Evolutionary conservation across 164 flowering plant species (phyloP).

Genomic region (Vitis riparia): DNA sequence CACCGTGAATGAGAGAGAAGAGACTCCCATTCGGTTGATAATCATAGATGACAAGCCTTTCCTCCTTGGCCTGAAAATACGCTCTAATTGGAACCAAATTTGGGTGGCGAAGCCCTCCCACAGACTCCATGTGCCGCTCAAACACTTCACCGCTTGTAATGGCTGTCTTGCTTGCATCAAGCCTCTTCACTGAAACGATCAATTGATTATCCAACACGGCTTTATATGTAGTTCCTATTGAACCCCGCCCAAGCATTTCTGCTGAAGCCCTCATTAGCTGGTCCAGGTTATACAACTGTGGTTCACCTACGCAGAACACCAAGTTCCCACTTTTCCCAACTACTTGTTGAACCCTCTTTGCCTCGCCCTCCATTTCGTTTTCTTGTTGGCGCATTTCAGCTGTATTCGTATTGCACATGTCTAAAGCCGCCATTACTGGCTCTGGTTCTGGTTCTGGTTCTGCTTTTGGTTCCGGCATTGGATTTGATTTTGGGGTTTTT

Average conservation of each 20-base stretch:
- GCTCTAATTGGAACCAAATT: constrained; percentile 47
- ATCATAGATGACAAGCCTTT: constrained; percentile 45
- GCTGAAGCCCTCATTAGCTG: constrained; percentile 57
- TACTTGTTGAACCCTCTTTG: not conserved
- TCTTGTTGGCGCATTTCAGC: not conserved
- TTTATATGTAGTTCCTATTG: constrained; percentile 48
- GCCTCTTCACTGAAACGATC: constrained; percentile 42
- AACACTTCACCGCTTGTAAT: constrained; percentile 35
- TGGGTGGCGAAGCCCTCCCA: constrained; percentile 38
- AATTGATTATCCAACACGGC: constrained; percentile 42
- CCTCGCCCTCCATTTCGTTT: not conserved
- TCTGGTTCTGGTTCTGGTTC: no score
- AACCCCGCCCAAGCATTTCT: constrained; percentile 46
- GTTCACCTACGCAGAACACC: constrained; percentile 36
- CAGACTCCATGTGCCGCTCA: constrained; percentile 37
- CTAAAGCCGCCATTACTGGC: not conserved
- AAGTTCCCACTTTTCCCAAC: constrained; percentile 27
- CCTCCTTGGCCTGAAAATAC: constrained; percentile 47
- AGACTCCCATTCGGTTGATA: constrained; percentile 51
- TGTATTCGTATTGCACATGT: no score
- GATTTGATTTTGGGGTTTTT: not conserved
- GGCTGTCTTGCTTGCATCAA: constrained; percentile 36
- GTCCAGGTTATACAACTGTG: constrained; percentile 30
- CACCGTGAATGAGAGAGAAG: constrained; percentile 50
- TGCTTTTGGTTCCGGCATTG: no score